Evolutionary conservation across 495 filamentous ascomycete species (phyloP).

Genomic region (Penicilliopsis zonata): DNA sequence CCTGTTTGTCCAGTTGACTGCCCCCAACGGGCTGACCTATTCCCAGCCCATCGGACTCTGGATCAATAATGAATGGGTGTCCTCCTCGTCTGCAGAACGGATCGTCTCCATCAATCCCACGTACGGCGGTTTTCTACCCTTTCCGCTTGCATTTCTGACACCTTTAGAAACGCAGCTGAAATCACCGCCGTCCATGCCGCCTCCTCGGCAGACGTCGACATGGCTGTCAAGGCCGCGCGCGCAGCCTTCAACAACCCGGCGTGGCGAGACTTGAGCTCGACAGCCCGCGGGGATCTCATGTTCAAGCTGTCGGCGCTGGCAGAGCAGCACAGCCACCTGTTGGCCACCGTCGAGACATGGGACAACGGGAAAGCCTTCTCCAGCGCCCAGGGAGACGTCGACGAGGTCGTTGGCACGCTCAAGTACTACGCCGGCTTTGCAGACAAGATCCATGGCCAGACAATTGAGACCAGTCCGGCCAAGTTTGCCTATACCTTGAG

Average conservation of each 20-base stretch:
- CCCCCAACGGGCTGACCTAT: slow-evolving; percentile 82
- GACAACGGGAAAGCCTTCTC: slow-evolving; percentile 75
- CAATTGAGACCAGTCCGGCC: slow-evolving; percentile 53
- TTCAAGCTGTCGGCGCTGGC: slow-evolving; percentile 55
- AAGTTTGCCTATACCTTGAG: slow-evolving; percentile 77
- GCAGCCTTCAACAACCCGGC: slow-evolving; percentile 61
- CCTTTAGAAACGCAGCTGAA: slow-evolving; percentile 46
- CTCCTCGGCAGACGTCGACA: slow-evolving; percentile 60
- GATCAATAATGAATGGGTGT: slow-evolving; percentile 94
- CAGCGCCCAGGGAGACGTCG: slow-evolving; percentile 51
- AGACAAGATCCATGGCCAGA: slow-evolving; percentile 76
- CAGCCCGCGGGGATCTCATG: slow-evolving; percentile 60
- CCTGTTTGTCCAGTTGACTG: slow-evolving; percentile 63
- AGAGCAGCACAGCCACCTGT: slow-evolving; percentile 45
- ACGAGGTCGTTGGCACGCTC: slow-evolving; percentile 48
- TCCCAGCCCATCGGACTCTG: slow-evolving; percentile 76
- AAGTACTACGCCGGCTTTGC: slow-evolving; percentile 76
- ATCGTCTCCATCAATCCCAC: slow-evolving; percentile 74
- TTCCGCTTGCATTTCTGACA: background rate
- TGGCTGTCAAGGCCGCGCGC: slow-evolving; percentile 61
- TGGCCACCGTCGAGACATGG: slow-evolving; percentile 78
- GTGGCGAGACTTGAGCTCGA: slow-evolving; percentile 56
- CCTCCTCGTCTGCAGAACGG: slow-evolving; percentile 62
- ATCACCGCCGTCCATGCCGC: slow-evolving; percentile 70
- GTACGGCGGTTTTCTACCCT: slow-evolving; percentile 41